Percentiles rank a stretch among this genome's conserved stretches.
Evolutionary conservation across 768 basidiomycete genomes (phyloP).

Genomic region (Exidia glandulosa): DNA sequence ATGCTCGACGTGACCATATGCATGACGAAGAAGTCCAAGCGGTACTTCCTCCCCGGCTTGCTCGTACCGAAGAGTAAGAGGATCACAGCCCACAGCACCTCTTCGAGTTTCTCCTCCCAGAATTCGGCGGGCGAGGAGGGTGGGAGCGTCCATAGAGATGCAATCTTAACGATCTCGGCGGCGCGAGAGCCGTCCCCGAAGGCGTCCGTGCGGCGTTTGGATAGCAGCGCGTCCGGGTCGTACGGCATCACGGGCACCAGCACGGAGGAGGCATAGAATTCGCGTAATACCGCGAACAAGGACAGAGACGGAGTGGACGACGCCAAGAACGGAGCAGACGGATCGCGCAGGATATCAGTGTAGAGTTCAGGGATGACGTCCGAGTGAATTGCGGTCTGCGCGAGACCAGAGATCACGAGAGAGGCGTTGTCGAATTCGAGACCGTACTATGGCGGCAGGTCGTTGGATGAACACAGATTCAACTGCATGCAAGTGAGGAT

Average conservation of each 20-base stretch:
- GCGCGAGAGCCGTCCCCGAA: constrained; percentile 25
- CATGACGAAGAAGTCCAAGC: constrained; percentile 50
- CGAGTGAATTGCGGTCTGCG: constrained; percentile 36
- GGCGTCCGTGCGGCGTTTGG: constrained; percentile 23
- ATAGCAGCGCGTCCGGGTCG: constrained; percentile 32
- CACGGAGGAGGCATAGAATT: constrained; percentile 37
- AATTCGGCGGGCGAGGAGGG: constrained; percentile 15
- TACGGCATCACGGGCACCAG: constrained; percentile 44
- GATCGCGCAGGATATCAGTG: constrained; percentile 15
- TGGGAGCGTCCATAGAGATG: constrained; percentile 24
- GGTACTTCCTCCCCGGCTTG: constrained; percentile 33
- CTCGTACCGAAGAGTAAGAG: constrained; percentile 38
- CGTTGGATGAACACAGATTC: constrained; percentile 2
- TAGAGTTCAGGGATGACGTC: constrained; percentile 21
- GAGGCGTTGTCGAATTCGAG: constrained; percentile 43
- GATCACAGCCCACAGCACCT: constrained; percentile 37
- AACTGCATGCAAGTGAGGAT: not conserved
- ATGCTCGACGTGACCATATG: constrained; percentile 43
- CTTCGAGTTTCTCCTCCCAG: constrained; percentile 34
- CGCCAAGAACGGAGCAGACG: too few relatives aligned
- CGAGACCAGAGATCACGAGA: constrained; percentile 29
- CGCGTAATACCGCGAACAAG: constrained; percentile 38
- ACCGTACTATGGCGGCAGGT: constrained; percentile 28
- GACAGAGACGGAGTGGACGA: too few relatives aligned
- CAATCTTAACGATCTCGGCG: constrained; percentile 36